Base-by-base conservation (phyloP, 2,329 filamentous ascomycete species). In the Ophiocordyceps unilateralis region DNA sequence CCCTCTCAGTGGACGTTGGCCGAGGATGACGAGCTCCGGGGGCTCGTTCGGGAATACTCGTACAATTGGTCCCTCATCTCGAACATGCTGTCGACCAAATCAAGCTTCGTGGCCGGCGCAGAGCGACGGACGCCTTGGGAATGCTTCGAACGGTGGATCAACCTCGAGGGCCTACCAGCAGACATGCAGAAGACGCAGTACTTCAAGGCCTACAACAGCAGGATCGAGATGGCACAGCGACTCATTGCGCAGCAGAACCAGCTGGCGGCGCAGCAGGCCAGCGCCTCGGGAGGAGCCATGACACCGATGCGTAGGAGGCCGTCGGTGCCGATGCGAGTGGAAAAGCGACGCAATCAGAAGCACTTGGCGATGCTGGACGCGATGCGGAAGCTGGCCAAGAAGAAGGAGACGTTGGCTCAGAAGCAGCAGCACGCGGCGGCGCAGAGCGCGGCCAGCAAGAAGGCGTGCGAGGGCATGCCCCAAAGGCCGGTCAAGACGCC, bases 31-130 rank as follows among this genome's bases (percentile, higher is more conserved):
- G 86, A 93, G 59, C 68, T 98, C 7, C 80, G 84, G 43, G 73
- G 71, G 39, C 69, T 93, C 36, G 91, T 95, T 17, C 83, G 86
- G 51, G 86, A 96, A 48, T 93, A 91, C 55, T 86, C 86, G 0
- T 96, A 95, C 66, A 98, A 98, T 53, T 98, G 91, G 91, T 93
- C 87, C 3, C 69, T 98, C 5, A 94, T 96, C 43, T 84, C 88
- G 1, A 83, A 76, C 51, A 80, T 89, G 46, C 66, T 96, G 43
- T 72, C 77, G 2, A 72, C 81, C 15, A 77, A 76, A 42, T 93
- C 86, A 0, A 58, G 78, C 14, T 93, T 86, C 55, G 73, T 78
- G n/a, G 89, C 88, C 19, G 86, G 85, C 2, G 78, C 86, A 11
- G 89, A 96, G 57, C 75, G 91, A 47, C 76, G 91, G 40, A 96